Evolutionary conservation across 495 filamentous ascomycete genomes (phyloP).

Genomic region (Penicillium simplicissimum): DNA sequence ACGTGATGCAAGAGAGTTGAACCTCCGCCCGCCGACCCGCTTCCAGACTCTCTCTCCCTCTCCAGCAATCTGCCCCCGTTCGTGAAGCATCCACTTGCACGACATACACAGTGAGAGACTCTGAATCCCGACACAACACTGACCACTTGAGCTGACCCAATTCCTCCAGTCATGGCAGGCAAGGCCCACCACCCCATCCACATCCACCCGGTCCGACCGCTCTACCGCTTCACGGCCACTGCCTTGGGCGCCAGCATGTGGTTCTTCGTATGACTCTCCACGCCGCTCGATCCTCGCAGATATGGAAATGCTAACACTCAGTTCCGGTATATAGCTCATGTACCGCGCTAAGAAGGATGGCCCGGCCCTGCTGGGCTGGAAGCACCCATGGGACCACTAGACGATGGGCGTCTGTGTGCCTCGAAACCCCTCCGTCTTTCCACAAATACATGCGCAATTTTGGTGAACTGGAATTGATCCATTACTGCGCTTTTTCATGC

Average conservation of each 20-base stretch:
- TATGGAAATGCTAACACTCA: background rate
- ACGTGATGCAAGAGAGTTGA: slow-evolving; percentile 12
- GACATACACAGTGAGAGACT: slow-evolving; percentile 18
- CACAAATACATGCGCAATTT: slow-evolving; percentile 1
- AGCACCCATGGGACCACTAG: slow-evolving; percentile 98
- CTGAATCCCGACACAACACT: background rate
- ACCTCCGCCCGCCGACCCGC: slow-evolving; percentile 14
- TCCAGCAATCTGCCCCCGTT: slow-evolving; percentile 15
- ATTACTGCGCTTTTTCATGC: slow-evolving; percentile 3
- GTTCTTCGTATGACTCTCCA: slow-evolving; percentile 78
- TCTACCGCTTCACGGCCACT: slow-evolving; percentile 84
- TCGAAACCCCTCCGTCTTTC: background rate
- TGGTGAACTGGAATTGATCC: background rate
- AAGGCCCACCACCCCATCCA: slow-evolving; percentile 65
- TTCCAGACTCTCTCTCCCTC: slow-evolving; percentile 6
- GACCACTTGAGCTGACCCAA: slow-evolving; percentile 5
- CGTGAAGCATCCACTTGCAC: slow-evolving; percentile 16
- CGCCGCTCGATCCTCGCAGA: background rate
- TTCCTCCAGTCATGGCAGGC: slow-evolving; percentile 52
- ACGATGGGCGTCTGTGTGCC: slow-evolving; percentile 1
- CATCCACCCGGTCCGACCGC: slow-evolving; percentile 66
- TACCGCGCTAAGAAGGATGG: slow-evolving; percentile 95
- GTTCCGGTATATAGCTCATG: slow-evolving; percentile 65
- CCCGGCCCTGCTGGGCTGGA: slow-evolving; percentile 85
- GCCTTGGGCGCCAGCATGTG: slow-evolving; percentile 94